phyloP scores from a whole-genome alignment of 2,329 filamentous ascomycete genomes.

The Metarhizium anisopliae region DNA sequence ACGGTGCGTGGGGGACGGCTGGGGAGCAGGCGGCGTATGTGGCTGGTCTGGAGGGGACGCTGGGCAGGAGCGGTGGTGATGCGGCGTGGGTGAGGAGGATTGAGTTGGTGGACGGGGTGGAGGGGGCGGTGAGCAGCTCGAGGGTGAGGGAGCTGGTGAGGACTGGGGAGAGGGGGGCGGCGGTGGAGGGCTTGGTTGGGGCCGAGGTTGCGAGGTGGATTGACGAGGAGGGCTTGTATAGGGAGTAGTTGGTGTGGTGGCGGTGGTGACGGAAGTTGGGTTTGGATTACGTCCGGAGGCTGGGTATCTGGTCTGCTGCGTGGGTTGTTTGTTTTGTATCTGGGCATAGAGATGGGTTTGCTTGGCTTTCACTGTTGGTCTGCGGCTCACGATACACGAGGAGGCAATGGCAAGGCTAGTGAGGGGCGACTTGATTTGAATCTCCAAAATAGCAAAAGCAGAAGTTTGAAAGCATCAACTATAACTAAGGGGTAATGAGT shows the following conservation, averaged over 20 bases:
- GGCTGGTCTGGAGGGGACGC: constrained; percentile 32
- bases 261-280: not conserved
- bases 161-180: constrained; percentile 33
- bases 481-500: too few relatives aligned
- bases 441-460: too few relatives aligned
- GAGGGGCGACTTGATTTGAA: too few relatives aligned
- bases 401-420: too few relatives aligned
- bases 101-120: constrained; percentile 44
- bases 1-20: constrained; percentile 48
- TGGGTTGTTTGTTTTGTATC: too few relatives aligned
- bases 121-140: constrained; percentile 47
- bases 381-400: too few relatives aligned
- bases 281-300: too few relatives aligned
- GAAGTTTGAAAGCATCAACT: too few relatives aligned
- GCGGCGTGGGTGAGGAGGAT: constrained; percentile 51
- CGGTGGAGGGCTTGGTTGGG: constrained; percentile 46
- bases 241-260: not conserved
- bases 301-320: too few relatives aligned
- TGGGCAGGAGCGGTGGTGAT: constrained; percentile 45
- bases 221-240: constrained; percentile 45
- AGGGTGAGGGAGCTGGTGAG: constrained; percentile 50
- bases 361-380: too few relatives aligned
- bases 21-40: constrained; percentile 41
- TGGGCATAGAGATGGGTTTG: too few relatives aligned
- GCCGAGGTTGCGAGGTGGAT: constrained; percentile 50